Base-by-base conservation (phyloP, 2,329 filamentous ascomycete species). In the Ceratocystis destructans region DNA sequence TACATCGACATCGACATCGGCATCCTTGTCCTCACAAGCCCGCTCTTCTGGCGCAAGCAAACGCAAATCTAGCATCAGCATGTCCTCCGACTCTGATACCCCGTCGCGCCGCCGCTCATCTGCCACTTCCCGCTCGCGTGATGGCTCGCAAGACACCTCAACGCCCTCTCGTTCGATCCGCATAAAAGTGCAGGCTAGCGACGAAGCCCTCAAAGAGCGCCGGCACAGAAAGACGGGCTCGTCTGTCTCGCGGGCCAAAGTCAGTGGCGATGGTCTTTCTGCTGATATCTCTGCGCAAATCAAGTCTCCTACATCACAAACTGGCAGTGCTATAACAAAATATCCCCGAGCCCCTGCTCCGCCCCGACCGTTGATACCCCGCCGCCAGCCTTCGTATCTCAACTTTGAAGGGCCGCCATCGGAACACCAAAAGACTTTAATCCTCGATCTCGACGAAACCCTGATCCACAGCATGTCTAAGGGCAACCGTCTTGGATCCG, bases 401-500 rank as follows among this genome's bases (percentile, higher is more conserved):
- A 84, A 86, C 67, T 74, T 83, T 33, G 79, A 83, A 67, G 77
- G 83, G 69, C 74, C 81, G 67, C 71, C 75, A 70, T 76, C 76
- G 62, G 79, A 83, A 59, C 85, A 87, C 68, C 88, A 94, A 73
- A 99, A 99, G 80, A 99, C 94, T 0, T 78, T 99, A 68, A 92
- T 99, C 70, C 81, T 99, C 64, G 94, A 99, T 74, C 83, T 99
- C 20, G 94, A 99, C 76, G 94, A 99, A 77, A 99, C 94, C 0
- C 78, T 99, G 70, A 99, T 99, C 71, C 94, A 99, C 80, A 96
- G 91, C 76, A 91, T 97, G 82, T 92, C 93, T 68, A 96, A 96
- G 75, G 94, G 94, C 37, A 92, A 93, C 64, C 85, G 93, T 68
- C 96, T 96, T 87, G 93, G 90, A 72, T 93, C 90, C 22, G 94